A percentile compares a stretch with the other conserved stretches of the same genome.
phyloP scores from a whole-genome alignment of 805 yeast genomes.

The Barnettozyma siamensis region DNA sequence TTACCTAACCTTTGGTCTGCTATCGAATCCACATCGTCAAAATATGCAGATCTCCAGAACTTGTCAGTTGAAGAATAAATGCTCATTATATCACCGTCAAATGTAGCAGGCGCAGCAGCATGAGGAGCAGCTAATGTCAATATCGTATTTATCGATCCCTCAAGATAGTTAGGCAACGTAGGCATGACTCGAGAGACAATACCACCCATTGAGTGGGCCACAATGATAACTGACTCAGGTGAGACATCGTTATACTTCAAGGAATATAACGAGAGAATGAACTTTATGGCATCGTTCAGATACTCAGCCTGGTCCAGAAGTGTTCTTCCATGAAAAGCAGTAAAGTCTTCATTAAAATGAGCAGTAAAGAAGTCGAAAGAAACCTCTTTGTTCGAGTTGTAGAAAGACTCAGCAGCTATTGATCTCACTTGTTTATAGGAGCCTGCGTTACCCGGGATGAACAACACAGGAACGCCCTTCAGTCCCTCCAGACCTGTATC shows the following conservation, averaged over 20 bases:
- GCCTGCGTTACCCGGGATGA: conserved; percentile 98
- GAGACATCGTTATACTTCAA: conserved; percentile 23
- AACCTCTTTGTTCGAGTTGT: conserved; percentile 22
- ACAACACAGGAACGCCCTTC: conserved; percentile 81
- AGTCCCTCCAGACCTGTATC: conserved; percentile 37
- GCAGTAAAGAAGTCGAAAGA: conserved; percentile 84
- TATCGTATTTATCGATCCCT: conserved; percentile 73
- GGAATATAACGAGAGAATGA: conserved; percentile 64
- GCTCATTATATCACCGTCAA: conserved; percentile 79
- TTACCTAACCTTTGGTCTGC: conserved; percentile 46
- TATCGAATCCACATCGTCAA: conserved; percentile 27
- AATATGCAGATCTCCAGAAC: conserved; percentile 69
- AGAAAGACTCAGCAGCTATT: conserved; percentile 76
- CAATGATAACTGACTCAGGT: conserved; percentile 67
- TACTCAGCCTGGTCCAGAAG: conserved; percentile 91
- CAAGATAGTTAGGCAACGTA: conserved; percentile 68
- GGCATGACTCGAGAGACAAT: conserved; percentile 83
- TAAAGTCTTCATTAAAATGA: conserved; percentile 92
- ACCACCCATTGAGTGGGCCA: conserved; percentile 98
- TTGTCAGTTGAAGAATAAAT: conserved; percentile 69
- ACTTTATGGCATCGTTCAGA: conserved; percentile 77
- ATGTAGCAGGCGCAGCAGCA: conserved; percentile 85
- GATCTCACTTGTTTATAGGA: conserved; percentile 85
- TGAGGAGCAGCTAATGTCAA: conserved; percentile 89
- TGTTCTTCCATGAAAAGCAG: conserved; percentile 94